Evolutionary conservation across 495 filamentous ascomycete genomes (phyloP).

Genomic region (Penicillium canescens): DNA sequence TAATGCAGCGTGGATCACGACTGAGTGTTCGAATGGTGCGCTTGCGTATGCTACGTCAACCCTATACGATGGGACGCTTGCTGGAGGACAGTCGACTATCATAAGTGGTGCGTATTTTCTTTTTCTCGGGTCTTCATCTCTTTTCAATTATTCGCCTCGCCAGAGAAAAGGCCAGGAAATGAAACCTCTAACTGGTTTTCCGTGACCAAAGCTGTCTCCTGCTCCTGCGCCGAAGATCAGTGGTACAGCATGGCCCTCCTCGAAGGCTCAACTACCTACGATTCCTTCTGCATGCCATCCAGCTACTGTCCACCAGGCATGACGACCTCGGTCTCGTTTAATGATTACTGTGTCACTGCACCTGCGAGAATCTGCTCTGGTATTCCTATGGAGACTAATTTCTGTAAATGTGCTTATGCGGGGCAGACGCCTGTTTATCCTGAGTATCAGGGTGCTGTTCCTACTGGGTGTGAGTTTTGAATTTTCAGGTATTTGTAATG

Average conservation of each 20-base stretch:
- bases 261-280: constrained; percentile 4
- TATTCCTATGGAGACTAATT: constrained; percentile 5
- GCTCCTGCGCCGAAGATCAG: constrained; percentile 22
- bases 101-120: constrained; percentile 16
- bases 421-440: constrained; percentile 19
- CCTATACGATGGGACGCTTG: constrained; percentile 21
- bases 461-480: constrained; percentile 20
- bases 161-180: background rate
- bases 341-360: constrained; percentile 19
- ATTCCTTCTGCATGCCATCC: constrained; percentile 31
- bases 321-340: constrained; percentile 14
- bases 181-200: background rate
- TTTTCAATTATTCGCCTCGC: background rate
- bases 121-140: background rate
- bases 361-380: constrained; percentile 9
- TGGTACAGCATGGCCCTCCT: constrained; percentile 24
- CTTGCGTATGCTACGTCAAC: constrained; percentile 23
- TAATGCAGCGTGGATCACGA: constrained; percentile 27
- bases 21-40: constrained; percentile 26
- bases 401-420: constrained; percentile 16
- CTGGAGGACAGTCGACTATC: constrained; percentile 16
- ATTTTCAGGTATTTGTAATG: background rate
- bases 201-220: constrained; percentile 18
- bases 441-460: constrained; percentile 12
- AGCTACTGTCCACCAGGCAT: constrained; percentile 22